Conservation (phyloP, 1,284 basidiomycete genomes). For the Spongispora temasekensis region DNA sequence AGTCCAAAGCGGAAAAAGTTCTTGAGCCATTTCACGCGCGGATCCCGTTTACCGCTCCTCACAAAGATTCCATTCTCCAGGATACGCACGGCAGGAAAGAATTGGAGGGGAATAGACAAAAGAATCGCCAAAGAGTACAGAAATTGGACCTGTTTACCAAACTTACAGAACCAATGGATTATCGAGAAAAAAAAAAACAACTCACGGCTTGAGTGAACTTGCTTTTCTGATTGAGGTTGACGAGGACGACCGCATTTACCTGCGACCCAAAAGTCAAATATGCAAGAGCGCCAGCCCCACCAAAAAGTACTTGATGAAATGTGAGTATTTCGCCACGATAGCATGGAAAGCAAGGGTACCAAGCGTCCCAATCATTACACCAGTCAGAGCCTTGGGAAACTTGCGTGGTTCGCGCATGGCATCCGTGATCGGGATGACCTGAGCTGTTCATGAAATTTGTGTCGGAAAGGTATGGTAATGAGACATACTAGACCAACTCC, state of each 20-base stretch:
- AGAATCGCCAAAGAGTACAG: slow-evolving; percentile 93
- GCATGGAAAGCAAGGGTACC: slow-evolving; percentile 40
- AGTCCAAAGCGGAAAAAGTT: slow-evolving; percentile 84
- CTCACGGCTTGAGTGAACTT: slow-evolving; percentile 87
- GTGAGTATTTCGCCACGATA: slow-evolving; percentile 11
- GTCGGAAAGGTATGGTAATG: not conserved
- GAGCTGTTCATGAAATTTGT: slow-evolving; percentile 7
- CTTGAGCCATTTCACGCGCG: slow-evolving; percentile 86
- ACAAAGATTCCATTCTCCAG: slow-evolving; percentile 97
- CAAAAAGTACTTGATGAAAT: slow-evolving; percentile 69
- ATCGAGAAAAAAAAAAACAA: slow-evolving; percentile 24
- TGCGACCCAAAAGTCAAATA: slow-evolving; percentile 89
- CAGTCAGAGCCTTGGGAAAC: slow-evolving; percentile 87
- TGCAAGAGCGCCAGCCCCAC: slow-evolving; percentile 85
- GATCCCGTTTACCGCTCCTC: slow-evolving; percentile 78
- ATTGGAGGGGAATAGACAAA: slow-evolving; percentile 91
- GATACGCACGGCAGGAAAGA: slow-evolving; percentile 97
- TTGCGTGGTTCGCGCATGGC: slow-evolving; percentile 94
- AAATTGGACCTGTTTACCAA: slow-evolving; percentile 63
- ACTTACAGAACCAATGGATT: slow-evolving; percentile 1
- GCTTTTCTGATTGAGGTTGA: slow-evolving; percentile 87
- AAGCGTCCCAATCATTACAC: slow-evolving; percentile 86
- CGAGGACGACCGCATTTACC: slow-evolving; percentile 92
- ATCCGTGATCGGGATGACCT: slow-evolving; percentile 95
- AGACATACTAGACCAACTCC: slow-evolving; percentile 87